These are phyloP conservation scores for Silene noctiflora DNA, from an alignment of 179 eudicot species.

Conservation along the genomic window DNA sequence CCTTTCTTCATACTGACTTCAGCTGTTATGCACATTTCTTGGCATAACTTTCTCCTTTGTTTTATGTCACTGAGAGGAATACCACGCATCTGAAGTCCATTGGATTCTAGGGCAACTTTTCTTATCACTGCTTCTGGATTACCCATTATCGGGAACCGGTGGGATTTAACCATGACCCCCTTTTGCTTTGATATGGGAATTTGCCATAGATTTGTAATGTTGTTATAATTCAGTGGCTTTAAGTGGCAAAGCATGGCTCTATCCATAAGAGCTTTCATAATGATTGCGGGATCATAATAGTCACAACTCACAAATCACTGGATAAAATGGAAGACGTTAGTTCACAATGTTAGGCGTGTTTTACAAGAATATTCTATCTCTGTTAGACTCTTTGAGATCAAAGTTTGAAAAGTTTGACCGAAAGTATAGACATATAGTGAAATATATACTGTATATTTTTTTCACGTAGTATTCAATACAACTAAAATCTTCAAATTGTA, in stretches of 20 bases:
- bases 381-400: neutral
- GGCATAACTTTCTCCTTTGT: neutral
- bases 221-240: neutral
- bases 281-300: neutral
- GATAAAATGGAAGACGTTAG: constrained; percentile 12
- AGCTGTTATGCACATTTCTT: neutral
- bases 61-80: neutral
- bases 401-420: neutral
- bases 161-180: neutral
- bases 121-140: neutral
- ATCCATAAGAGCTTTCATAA: neutral
- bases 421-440: neutral
- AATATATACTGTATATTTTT: too few relatives aligned
- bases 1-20: too few relatives aligned
- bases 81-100: too few relatives aligned
- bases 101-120: constrained; percentile 2
- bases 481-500: neutral
- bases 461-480: too few relatives aligned
- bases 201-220: constrained; percentile 14
- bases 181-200: neutral
- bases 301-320: constrained; percentile 20
- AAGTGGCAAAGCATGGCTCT: constrained; percentile 22
- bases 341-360: neutral
- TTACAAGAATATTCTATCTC: neutral
- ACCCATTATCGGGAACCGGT: neutral